Percentiles rank a stretch among this genome's conserved stretches.
Evolutionary conservation across 2,329 filamentous ascomycete genomes (phyloP).

Genomic region (Ophiostoma triangulosporum): DNA sequence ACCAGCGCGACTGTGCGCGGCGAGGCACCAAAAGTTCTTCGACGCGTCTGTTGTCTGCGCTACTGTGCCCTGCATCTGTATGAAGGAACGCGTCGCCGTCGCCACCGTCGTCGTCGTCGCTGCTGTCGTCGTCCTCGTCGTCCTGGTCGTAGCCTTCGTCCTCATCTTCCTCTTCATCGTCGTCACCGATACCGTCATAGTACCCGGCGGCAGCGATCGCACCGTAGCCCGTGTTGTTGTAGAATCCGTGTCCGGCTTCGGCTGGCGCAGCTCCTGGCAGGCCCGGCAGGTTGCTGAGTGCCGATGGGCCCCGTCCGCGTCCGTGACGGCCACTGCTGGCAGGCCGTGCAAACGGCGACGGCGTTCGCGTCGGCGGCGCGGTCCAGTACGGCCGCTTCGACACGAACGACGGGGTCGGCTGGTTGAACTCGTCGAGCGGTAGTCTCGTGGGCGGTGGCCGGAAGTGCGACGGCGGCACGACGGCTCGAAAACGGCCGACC

Average conservation of each 20-base stretch:
- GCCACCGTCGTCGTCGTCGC: not conserved
- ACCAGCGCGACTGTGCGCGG: slow-evolving; percentile 1
- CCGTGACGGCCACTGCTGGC: not conserved
- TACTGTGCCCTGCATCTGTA: slow-evolving; percentile 1
- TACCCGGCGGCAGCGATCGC: slow-evolving; percentile 8
- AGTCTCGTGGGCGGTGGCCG: not conserved
- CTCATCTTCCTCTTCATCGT: slow-evolving; percentile 4
- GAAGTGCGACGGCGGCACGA: slow-evolving; percentile 20
- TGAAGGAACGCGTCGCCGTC: not conserved
- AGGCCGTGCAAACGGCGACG: slow-evolving; percentile 2
- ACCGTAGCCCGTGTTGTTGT: slow-evolving; percentile 8
- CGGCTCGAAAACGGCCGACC: slow-evolving; percentile 51
- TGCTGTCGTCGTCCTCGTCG: not conserved
- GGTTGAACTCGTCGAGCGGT: not conserved
- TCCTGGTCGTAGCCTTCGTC: not conserved
- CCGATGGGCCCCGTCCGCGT: not conserved
- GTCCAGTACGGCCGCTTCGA: slow-evolving; percentile 4
- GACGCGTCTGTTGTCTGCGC: not conserved
- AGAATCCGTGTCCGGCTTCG: slow-evolving; percentile 5
- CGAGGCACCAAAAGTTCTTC: not conserved
- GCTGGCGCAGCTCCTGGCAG: not conserved
- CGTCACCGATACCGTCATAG: slow-evolving; percentile 4
- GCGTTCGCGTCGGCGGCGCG: slow-evolving; percentile 7
- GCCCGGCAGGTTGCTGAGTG: not conserved
- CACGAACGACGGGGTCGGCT: not conserved